phyloP scores from a whole-genome alignment of 257 asterid genomes.

The Solanum ahanhuiri region DNA sequence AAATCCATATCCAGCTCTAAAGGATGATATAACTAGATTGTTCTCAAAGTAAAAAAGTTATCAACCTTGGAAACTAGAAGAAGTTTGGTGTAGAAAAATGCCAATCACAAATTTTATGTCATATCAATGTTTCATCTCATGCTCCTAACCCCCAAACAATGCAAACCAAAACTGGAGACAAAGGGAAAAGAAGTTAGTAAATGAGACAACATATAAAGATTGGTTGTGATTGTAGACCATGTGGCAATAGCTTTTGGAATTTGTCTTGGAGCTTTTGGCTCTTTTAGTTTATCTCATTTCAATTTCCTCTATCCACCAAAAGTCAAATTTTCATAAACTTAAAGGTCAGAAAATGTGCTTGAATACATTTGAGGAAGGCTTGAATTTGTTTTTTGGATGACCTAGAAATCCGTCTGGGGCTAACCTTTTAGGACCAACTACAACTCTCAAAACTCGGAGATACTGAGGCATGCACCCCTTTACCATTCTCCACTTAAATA shows the following conservation, averaged over 20 bases:
- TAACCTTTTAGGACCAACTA: neutral
- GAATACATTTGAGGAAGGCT: neutral
- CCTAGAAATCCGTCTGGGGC: neutral
- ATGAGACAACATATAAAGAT: constrained; percentile 6
- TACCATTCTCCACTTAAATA: neutral
- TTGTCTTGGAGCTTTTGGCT: constrained; percentile 29
- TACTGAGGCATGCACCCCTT: neutral
- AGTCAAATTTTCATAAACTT: neutral
- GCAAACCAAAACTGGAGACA: neutral
- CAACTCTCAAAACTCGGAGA: neutral
- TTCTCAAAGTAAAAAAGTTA: neutral
- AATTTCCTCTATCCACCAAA: neutral
- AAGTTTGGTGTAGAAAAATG: neutral
- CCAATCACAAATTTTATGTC: neutral
- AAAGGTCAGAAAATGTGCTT: neutral
- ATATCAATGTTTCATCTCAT: neutral
- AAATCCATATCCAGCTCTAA: neutral
- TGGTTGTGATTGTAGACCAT: constrained; percentile 18
- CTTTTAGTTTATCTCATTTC: constrained; percentile 5
- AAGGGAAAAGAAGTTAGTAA: neutral
- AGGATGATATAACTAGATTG: neutral
- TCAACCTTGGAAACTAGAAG: neutral
- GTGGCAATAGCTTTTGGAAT: neutral
- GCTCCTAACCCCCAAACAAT: neutral
- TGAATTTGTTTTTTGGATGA: neutral